Conservation (phyloP, 2,329 filamentous ascomycete genomes). For the Fusarium begoniae region DNA sequence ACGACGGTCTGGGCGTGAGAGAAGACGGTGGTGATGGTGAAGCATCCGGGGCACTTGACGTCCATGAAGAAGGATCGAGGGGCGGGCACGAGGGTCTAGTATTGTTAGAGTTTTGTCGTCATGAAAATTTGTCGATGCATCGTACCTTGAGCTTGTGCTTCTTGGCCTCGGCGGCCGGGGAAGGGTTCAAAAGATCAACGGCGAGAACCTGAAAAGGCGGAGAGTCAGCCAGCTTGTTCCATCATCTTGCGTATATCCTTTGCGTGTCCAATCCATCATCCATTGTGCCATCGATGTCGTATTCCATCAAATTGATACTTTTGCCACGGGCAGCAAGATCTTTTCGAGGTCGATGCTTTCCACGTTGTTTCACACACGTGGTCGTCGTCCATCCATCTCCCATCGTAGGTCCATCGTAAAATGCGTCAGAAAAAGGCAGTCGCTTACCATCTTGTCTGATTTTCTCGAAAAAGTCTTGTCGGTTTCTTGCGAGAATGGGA, state of each 20-base stretch:
- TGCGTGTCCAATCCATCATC: slow-evolving; percentile 18
- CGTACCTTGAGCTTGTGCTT: slow-evolving; percentile 99
- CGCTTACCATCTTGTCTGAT: slow-evolving; percentile 77
- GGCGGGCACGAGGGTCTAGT: slow-evolving; percentile 88
- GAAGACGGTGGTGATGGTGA: slow-evolving; percentile 99
- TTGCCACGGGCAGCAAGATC: slow-evolving; percentile 23
- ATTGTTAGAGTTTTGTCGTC: slow-evolving; percentile 38
- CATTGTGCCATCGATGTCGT: slow-evolving; percentile 8
- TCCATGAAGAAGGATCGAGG: slow-evolving; percentile 99
- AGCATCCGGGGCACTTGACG: slow-evolving; percentile 99
- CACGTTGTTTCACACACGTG: slow-evolving; percentile 27
- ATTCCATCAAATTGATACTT: slow-evolving; percentile 32
- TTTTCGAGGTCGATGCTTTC: slow-evolving; percentile 28
- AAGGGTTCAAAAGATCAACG: slow-evolving; percentile 99
- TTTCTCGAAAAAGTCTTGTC: slow-evolving; percentile 54
- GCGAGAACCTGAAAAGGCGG: slow-evolving; percentile 85
- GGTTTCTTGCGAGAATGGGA: slow-evolving; percentile 57
- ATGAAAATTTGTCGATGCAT: slow-evolving; percentile 29
- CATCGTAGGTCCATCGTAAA: slow-evolving; percentile 34
- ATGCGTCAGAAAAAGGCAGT: slow-evolving; percentile 36
- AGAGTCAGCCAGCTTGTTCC: slow-evolving; percentile 57
- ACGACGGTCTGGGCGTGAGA: slow-evolving; percentile 99
- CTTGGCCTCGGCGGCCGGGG: slow-evolving; percentile 95
- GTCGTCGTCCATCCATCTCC: slow-evolving; percentile 31
- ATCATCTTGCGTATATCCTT: slow-evolving; percentile 25